Base-by-base conservation (phyloP, 2,329 filamentous ascomycete genomes). In the Epichloe gansuensis region DNA sequence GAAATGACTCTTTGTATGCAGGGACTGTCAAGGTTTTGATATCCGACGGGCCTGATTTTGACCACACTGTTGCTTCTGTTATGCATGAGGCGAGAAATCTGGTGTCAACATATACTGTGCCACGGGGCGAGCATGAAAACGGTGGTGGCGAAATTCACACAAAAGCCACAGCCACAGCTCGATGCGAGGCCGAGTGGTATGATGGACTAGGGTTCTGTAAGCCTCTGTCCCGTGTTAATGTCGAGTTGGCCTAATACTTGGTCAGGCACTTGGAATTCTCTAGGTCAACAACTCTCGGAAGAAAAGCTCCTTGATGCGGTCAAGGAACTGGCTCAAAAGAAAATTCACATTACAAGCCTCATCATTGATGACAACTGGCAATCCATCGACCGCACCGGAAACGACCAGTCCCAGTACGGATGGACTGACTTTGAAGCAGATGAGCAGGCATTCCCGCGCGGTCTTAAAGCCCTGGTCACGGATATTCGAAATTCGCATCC, bases 301-400 rank as follows among this genome's bases (percentile, higher is more conserved):
- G 74, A 87, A 21, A 94, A 89, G 60, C 79, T 98, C 13, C 72
- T 89, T 12, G 67, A 81, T 41, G 89, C 90, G 1, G 72, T 97
- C 1, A 80, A 89, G 53, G 75, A 77, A 1, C 71, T 98, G 11
- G 77, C 82, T 4, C 72, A 81, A 34, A 77, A 86, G 52, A 78
- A 83, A 1, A 87, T 98, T 61, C 82, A 85, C 42, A 76, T 97
- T 45, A 84, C 82, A 0, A 95, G 83, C 61, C 74, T 98, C 2
- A 95, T 97, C 55, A 95, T 98, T 56, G 93, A 98, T 60, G 93
- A 98, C 63, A 95, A 94, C 60, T 98, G 93, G 93, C 90, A 95
- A 66, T 80, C 84, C 8, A 75, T 95, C 46, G 80, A 78, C 57
- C 58, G 74, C 34, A 59, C 63, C 25, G 74, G 74, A 0, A 62